These are phyloP conservation scores for Talaromyces islandicus DNA, from an alignment of 2,329 filamentous ascomycete species.

Conservation along the genomic window DNA sequence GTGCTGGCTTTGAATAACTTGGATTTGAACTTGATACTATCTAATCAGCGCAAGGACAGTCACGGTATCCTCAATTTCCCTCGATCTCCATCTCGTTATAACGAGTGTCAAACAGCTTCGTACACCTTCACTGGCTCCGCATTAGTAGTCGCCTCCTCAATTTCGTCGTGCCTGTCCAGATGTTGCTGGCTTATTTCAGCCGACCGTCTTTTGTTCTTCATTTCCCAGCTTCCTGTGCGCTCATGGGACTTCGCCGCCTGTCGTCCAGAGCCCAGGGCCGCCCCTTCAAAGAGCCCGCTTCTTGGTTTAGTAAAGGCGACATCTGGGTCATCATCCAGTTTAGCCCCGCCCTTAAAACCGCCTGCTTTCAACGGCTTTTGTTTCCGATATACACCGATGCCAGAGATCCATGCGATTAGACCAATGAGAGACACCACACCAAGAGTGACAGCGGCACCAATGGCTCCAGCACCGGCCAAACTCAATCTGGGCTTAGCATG, in stretches of 20 bases:
- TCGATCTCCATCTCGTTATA: background rate
- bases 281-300: conserved; percentile 26
- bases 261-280: background rate
- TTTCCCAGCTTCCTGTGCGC: conserved; percentile 53
- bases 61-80: background rate
- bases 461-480: conserved; percentile 48
- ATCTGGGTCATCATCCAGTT: conserved; percentile 51
- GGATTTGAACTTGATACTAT: background rate
- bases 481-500: conserved; percentile 22
- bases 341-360: conserved; percentile 52
- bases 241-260: conserved; percentile 40
- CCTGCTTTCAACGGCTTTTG: conserved; percentile 36
- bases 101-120: conserved; percentile 41
- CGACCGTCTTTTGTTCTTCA: conserved; percentile 34
- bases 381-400: conserved; percentile 40
- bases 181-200: conserved; percentile 17
- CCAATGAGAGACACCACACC: conserved; percentile 39
- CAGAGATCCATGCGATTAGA: conserved; percentile 33
- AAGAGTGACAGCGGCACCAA: conserved; percentile 50
- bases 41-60: background rate
- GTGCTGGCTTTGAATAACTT: background rate
- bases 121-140: conserved; percentile 39
- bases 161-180: conserved; percentile 40
- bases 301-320: conserved; percentile 38
- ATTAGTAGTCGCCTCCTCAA: conserved; percentile 30